These are phyloP conservation scores for Malania oleifera DNA, from an alignment of 164 flowering plant genomes.

Conservation along the genomic window DNA sequence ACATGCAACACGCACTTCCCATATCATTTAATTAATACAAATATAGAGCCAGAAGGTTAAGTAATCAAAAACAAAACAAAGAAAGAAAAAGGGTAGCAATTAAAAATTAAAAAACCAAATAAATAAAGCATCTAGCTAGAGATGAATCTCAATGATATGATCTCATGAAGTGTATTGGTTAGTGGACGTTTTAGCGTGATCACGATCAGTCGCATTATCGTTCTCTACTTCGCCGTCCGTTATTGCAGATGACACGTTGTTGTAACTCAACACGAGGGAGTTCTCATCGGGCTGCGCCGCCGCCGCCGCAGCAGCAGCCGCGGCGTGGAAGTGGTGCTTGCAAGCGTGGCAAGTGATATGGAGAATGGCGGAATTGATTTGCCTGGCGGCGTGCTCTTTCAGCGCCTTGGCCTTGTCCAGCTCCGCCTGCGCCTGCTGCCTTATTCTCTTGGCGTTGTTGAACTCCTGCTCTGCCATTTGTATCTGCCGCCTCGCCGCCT, in stretches of 20 bases:
- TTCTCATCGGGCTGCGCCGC: conserved; percentile 27
- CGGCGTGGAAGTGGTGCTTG: conserved; percentile 50
- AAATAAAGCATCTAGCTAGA: not conserved
- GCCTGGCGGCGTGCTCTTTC: conserved; percentile 59
- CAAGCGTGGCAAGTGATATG: conserved; percentile 82
- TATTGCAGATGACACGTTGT: conserved; percentile 60
- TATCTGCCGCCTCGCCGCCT: conserved; percentile 63
- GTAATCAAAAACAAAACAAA: not conserved
- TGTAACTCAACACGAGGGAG: conserved; percentile 44
- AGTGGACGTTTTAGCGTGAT: conserved; percentile 15
- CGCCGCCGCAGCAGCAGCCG: conserved; percentile 11
- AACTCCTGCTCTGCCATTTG: conserved; percentile 82
- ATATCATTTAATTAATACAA: conserved; percentile 11
- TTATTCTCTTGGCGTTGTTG: conserved; percentile 66
- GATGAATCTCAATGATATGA: not conserved
- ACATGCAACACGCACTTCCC: conserved; percentile 18
- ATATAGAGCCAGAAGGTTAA: too few species aligned
- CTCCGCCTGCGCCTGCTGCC: conserved; percentile 79
- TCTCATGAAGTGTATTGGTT: not conserved
- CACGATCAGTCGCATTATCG: conserved; percentile 12
- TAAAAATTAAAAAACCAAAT: not conserved
- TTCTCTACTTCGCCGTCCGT: conserved; percentile 60
- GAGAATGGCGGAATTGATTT: conserved; percentile 57
- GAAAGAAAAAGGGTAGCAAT: not conserved
- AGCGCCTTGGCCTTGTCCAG: conserved; percentile 64